Evolutionary conservation across 2,329 filamentous ascomycete genomes (phyloP), one percentile per base, ranked within the genome.

Genomic region (Colletotrichum somersetense): DNA sequence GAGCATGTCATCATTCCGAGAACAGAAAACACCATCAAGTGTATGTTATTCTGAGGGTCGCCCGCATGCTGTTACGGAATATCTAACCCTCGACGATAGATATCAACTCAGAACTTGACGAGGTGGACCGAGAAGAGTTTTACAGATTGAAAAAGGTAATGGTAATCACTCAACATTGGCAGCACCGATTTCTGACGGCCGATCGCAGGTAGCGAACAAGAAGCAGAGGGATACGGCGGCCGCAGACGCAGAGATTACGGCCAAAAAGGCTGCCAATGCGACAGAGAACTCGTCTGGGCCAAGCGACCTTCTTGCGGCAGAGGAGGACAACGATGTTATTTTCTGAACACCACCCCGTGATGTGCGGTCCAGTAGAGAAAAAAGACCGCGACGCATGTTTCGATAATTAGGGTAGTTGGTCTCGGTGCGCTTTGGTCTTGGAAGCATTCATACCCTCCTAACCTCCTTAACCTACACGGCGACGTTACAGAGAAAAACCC

Each of bases 21-120:
- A 76, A 99, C 96, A 18, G 96, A 99, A 82, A 99, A 98, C 79
- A 99, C 96, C n/a, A 99, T 99, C 86, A 98, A 97, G 85, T 99
- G 91, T 91, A 84, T 76, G 88, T 78, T 53, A 23, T 46, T 55
- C 14, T 10, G 2, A 56, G 14, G n/a, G 11, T 40, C 2, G 26
- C 8, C 42, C 3, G 18, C 11, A 12, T 26, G 11, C 18, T 7
- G 10, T 33, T 20, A 38, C 7, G 8, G 50, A 14, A 26, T 26
- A 33, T n/a, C 75, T 74, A 23, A 76, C 40, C 6, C n/a, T 14
- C 8, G n/a, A 33, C 40, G 6, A 46, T 71, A 92, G 91, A 98
- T 80, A 98, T 98, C 88, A 98, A 98, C 85, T 97, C 96, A 1
- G 96, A 99, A 81, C 89, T 99, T 20, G 96, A 99, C 80, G 96